Percentiles rank a stretch among this genome's conserved stretches.
Evolutionary conservation across 768 basidiomycete genomes (phyloP).

Genomic region (Boletus subcaerulescens): DNA sequence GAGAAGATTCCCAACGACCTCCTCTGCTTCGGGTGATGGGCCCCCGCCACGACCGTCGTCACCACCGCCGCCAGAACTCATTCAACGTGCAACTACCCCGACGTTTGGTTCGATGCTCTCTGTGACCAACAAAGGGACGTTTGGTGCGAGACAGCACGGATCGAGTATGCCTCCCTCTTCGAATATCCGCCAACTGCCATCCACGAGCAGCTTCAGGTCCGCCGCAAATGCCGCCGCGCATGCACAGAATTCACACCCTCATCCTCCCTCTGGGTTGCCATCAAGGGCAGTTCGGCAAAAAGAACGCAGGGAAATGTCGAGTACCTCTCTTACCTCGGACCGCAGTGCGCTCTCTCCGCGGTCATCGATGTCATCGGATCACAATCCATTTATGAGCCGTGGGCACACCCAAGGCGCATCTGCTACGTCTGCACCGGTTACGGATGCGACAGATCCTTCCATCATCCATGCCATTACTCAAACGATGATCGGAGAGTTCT

Average conservation of each 20-base stretch:
- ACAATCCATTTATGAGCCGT: conserved; percentile 47
- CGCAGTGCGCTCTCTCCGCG: conserved; percentile 68
- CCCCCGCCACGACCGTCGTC: conserved; percentile 89
- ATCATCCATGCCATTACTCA: conserved; percentile 97
- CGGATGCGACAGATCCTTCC: conserved; percentile 72
- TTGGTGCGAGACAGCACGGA: conserved; percentile 59
- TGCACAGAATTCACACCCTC: conserved; percentile 43
- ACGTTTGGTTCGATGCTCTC: conserved; percentile 65
- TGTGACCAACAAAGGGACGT: conserved; percentile 48
- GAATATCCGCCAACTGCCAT: conserved; percentile 66
- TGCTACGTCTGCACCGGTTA: conserved; percentile 42
- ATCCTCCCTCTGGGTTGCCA: conserved; percentile 41
- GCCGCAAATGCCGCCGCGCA: conserved; percentile 59
- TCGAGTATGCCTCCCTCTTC: conserved; percentile 73
- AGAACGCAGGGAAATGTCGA: conserved; percentile 58
- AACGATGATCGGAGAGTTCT: conserved; percentile 99
- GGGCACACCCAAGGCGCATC: conserved; percentile 37
- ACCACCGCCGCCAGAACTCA: conserved; percentile 88
- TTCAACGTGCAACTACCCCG: conserved; percentile 88
- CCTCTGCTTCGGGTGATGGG: conserved; percentile 48
- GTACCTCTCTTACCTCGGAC: conserved; percentile 68
- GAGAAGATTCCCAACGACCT: conserved; percentile 45
- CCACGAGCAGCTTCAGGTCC: conserved; percentile 81
- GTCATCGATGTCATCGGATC: conserved; percentile 81
- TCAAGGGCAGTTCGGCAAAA: conserved; percentile 51